Conservation (phyloP, 257 asterid species). For the Rubia yunnanensis region DNA sequence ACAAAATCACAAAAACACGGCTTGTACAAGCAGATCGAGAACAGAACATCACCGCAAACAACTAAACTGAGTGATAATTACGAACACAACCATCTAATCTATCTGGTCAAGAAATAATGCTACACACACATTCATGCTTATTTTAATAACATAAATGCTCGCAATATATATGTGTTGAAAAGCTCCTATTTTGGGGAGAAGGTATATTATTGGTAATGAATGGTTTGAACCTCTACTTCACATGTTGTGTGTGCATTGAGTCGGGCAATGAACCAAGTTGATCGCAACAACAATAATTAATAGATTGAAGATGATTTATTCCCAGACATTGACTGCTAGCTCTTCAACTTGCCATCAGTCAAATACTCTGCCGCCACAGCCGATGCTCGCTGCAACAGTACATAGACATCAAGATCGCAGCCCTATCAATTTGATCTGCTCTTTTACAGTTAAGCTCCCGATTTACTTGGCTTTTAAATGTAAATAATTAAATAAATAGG, state of each 20-base stretch:
- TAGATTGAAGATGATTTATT: background rate
- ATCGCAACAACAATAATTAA: background rate
- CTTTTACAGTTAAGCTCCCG: background rate
- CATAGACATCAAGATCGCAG: background rate
- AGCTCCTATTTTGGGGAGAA: too few species aligned
- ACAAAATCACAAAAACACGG: too few species aligned
- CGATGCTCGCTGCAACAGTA: background rate
- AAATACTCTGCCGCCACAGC: background rate
- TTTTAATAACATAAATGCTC: too few species aligned
- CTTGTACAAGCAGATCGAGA: too few species aligned
- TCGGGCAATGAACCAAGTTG: constrained; percentile 2
- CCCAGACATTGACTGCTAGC: constrained; percentile 1
- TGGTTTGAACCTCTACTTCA: background rate
- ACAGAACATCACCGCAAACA: too few species aligned
- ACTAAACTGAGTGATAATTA: too few species aligned
- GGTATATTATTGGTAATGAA: background rate
- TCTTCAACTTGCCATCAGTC: constrained; percentile 1
- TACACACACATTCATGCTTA: too few species aligned
- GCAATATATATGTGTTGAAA: too few species aligned
- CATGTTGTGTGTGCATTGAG: background rate
- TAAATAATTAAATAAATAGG: background rate
- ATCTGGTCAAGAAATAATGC: too few species aligned
- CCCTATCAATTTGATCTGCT: background rate
- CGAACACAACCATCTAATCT: too few species aligned
- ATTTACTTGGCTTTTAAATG: background rate